Evolutionary conservation across 176 grass and related monocot species (phyloP), one percentile per base, ranked within the genome.

Genomic region (Aegilops umbellulata): DNA sequence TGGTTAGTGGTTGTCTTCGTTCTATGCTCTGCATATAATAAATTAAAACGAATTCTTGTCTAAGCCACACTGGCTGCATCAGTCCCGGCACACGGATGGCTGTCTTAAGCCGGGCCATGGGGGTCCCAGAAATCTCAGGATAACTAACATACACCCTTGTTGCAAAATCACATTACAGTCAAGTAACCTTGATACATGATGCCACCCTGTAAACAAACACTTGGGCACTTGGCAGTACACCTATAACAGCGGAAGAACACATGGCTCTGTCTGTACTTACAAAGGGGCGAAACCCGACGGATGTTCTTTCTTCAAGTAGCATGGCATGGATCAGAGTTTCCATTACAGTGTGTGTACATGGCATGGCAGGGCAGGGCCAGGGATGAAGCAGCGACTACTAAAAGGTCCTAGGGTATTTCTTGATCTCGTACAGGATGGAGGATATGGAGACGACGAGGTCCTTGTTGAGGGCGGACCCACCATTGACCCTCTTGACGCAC

Each of bases 361-460:
- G 14, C 46, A 49, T 1, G 44, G 44, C 46, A 49, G 4, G 42
- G 42, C 42, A 46, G 44, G 44, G 44, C 44, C 44, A 47, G 46
- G 65, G 55, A 69, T 32, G 38, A n/a, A 82, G 23, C 31, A 65
- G 17, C 3, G 17, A 1, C 51, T 55, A 86, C 38, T 39, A 39
- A 39, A 39, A 39, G 38, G 92, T 96, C 86, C 97, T 96, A 17
- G 93, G 95, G 55, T 94, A 99, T 82, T 98, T 98, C 76, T 95
- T 98, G 35, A 98, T 98, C 65, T 98, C 97, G 5, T 92, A 98
- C 69, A 98, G 86, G 82, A 98, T 98, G 4, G 97, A 96, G 65
- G 94, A 92, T 92, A 99, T 99, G 66, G 94, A 99, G 36, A 10
- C 39, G 25, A 99, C 92, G 82, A 96, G 80, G 81, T 99, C 94